Conservation (phyloP, 1,139 yeast genomes). For the Suhomyces ambrosiae region DNA sequence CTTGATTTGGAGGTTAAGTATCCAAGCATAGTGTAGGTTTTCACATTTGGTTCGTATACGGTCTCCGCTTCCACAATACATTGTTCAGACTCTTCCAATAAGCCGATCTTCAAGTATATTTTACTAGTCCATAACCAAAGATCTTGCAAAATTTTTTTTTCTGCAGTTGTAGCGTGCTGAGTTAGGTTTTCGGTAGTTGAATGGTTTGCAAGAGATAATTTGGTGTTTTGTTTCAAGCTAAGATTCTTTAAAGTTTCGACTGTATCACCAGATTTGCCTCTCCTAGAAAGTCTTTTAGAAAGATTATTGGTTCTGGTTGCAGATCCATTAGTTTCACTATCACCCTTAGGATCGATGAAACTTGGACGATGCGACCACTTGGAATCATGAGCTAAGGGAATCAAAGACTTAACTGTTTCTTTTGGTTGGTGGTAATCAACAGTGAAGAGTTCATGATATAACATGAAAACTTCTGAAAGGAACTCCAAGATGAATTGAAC, state of each 20-base stretch:
- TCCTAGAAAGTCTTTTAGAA: slow-evolving; percentile 10
- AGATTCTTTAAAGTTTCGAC: slow-evolving; percentile 8
- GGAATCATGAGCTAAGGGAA: slow-evolving; percentile 21
- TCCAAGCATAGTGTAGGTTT: slow-evolving; percentile 60
- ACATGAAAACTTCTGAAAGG: slow-evolving; percentile 64
- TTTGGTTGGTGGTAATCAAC: slow-evolving; percentile 23
- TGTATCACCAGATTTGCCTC: slow-evolving; percentile 2
- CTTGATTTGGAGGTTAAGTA: slow-evolving; percentile 43
- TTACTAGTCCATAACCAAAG: slow-evolving; percentile 78
- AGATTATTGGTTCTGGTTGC: slow-evolving; percentile 4
- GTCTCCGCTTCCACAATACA: slow-evolving; percentile 75
- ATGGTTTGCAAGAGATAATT: not conserved
- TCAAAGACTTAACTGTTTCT: slow-evolving; percentile 7
- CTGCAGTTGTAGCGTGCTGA: slow-evolving; percentile 4
- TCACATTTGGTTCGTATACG: slow-evolving; percentile 49
- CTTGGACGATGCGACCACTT: slow-evolving; percentile 53
- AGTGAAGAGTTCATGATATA: slow-evolving; percentile 59
- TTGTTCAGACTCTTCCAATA: slow-evolving; percentile 63
- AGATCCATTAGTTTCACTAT: slow-evolving; percentile 1
- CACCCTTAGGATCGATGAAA: slow-evolving; percentile 37
- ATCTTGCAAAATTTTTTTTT: slow-evolving; percentile 49
- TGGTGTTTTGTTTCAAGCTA: slow-evolving; percentile 1
- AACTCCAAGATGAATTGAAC: slow-evolving; percentile 61
- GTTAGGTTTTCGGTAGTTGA: slow-evolving; percentile 3
- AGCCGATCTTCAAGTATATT: slow-evolving; percentile 60